Evolutionary conservation across 2,329 filamentous ascomycete genomes (phyloP).

Genomic region (Colletotrichum sp.): DNA sequence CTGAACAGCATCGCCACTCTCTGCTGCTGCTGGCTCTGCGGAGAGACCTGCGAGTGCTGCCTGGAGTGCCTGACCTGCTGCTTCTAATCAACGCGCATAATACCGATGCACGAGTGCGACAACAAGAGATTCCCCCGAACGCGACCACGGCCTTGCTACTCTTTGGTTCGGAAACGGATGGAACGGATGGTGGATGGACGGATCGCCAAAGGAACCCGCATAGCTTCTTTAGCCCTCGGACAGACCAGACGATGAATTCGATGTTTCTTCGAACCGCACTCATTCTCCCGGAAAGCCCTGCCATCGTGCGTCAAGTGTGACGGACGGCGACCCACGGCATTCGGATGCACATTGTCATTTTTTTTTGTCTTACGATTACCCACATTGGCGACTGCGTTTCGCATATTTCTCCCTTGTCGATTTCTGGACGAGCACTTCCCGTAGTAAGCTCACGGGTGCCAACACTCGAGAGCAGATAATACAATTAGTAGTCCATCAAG

Average conservation of each 20-base stretch:
- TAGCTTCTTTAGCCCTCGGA: not conserved
- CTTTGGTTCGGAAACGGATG: not conserved
- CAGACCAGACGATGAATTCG: not conserved
- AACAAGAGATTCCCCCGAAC: not conserved
- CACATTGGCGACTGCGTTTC: constrained; percentile 16
- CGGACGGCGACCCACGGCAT: not conserved
- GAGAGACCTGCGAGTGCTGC: constrained; percentile 49
- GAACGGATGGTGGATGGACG: not conserved
- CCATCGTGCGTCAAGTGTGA: not conserved
- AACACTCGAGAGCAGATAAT: not conserved
- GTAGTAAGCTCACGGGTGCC: not conserved
- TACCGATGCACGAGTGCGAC: not conserved
- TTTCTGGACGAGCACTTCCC: not conserved
- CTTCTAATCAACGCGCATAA: constrained; percentile 29
- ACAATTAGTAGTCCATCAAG: not conserved
- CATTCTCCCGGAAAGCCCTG: not conserved
- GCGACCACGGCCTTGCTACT: constrained; percentile 10
- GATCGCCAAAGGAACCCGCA: not conserved
- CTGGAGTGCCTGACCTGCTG: constrained; percentile 46
- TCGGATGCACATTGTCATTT: not conserved
- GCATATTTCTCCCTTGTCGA: not conserved
- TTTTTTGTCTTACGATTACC: constrained; percentile 3
- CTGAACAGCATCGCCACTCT: constrained; percentile 40
- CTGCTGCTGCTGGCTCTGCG: constrained; percentile 50
- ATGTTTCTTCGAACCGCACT: not conserved